Evolutionary conservation across 2,329 filamentous ascomycete genomes (phyloP).

Genomic region (Lecanicillium sp.): DNA sequence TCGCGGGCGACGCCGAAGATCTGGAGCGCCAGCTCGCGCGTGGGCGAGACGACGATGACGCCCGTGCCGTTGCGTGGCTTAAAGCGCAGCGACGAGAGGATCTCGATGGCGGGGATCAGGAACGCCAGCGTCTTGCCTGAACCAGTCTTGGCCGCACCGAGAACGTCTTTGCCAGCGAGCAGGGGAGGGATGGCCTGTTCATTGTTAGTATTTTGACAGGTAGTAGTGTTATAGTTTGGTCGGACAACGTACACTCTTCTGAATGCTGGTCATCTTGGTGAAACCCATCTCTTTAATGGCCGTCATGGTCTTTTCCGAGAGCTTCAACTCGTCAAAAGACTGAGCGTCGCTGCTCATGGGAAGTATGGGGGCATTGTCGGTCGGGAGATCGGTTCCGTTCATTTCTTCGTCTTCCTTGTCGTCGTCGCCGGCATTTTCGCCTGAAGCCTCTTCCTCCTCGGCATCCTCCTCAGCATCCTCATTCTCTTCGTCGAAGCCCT

Average conservation of each 20-base stretch:
- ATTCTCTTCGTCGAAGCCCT: slow-evolving; percentile 23
- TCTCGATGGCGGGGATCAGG: slow-evolving; percentile 88
- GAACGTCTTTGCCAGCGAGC: slow-evolving; percentile 82
- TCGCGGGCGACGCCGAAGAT: slow-evolving; percentile 94
- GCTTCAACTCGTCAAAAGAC: slow-evolving; percentile 73
- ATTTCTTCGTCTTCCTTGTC: slow-evolving; percentile 27
- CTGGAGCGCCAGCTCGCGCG: slow-evolving; percentile 87
- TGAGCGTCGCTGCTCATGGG: slow-evolving; percentile 55
- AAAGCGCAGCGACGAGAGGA: slow-evolving; percentile 83
- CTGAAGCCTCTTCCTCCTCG: slow-evolving; percentile 21
- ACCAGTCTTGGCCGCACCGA: slow-evolving; percentile 93
- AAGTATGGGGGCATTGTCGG: slow-evolving; percentile 42
- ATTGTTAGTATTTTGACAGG: not conserved
- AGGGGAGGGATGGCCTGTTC: slow-evolving; percentile 72
- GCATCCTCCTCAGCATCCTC: slow-evolving; percentile 22
- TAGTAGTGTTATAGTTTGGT: not conserved
- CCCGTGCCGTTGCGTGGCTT: slow-evolving; percentile 93
- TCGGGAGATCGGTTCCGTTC: slow-evolving; percentile 27
- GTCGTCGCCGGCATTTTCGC: slow-evolving; percentile 25
- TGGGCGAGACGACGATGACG: slow-evolving; percentile 87
- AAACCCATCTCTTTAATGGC: slow-evolving; percentile 91
- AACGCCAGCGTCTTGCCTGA: slow-evolving; percentile 95
- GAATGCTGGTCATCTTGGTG: slow-evolving; percentile 92
- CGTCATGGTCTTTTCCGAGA: slow-evolving; percentile 83
- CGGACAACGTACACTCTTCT: slow-evolving; percentile 48